phyloP scores from a whole-genome alignment of 768 basidiomycete genomes.

The Phlebiopsis gigantea region DNA sequence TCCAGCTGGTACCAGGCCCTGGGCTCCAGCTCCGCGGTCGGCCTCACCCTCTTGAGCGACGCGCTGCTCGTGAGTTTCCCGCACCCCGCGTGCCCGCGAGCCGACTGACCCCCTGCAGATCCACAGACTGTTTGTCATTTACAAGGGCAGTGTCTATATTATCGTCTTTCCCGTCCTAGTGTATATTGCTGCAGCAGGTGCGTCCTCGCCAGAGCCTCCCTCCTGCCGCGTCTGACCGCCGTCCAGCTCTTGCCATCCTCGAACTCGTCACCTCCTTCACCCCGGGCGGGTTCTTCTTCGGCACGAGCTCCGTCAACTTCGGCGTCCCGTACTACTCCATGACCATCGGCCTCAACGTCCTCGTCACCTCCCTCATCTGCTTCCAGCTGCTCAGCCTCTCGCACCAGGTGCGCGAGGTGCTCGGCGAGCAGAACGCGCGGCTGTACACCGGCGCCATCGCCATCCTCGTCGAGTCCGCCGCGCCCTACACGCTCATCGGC shows the following conservation, averaged over 20 bases:
- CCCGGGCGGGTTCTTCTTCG: constrained; percentile 37
- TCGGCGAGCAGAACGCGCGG: constrained; percentile 27
- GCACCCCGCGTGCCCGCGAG: background rate
- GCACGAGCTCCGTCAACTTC: constrained; percentile 32
- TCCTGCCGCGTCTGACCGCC: background rate
- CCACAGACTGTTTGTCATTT: constrained; percentile 23
- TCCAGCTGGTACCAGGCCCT: constrained; percentile 22
- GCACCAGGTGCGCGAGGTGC: constrained; percentile 22
- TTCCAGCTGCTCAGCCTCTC: constrained; percentile 31
- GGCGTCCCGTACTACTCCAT: constrained; percentile 36
- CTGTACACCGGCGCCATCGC: constrained; percentile 34
- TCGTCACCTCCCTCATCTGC: constrained; percentile 37
- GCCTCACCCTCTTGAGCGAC: constrained; percentile 22
- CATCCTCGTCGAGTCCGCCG: constrained; percentile 37
- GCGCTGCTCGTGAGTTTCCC: constrained; percentile 21
- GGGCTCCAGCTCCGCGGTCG: constrained; percentile 19
- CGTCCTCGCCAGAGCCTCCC: background rate
- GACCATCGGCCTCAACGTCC: constrained; percentile 36
- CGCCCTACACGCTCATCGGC: constrained; percentile 34
- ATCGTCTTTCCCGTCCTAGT: constrained; percentile 19
- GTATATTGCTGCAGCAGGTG: constrained; percentile 22
- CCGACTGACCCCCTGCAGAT: constrained; percentile 9
- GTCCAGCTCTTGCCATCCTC: constrained; percentile 35
- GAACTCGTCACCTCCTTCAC: constrained; percentile 33
- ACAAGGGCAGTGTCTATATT: constrained; percentile 17